Evolutionary conservation across 1,284 basidiomycete species (phyloP), one percentile per base, ranked within the genome.

Genomic region (Lentinula novae-zelandiae): DNA sequence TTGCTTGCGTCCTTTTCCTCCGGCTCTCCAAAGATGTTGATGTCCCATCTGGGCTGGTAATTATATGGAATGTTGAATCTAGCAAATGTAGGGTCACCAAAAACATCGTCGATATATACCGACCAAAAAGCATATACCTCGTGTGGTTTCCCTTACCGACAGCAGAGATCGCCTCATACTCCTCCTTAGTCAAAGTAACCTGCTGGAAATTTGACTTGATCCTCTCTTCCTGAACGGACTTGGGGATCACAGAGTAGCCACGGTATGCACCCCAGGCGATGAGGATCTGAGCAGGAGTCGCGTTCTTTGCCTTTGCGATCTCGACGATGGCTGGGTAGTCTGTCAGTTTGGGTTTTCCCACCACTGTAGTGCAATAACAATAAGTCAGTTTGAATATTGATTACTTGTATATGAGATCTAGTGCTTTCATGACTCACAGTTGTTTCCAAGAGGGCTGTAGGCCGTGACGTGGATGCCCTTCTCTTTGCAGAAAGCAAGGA

Each of bases 381-480:
- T 27, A 27, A 27, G 27, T 27, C 27, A 27, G 27, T 27, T 27
- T 27, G 27, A 27, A 27, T 27, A 27, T 4, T 27, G 27, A 27
- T 27, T 4, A 27, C 27, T 27, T 27, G 27, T 27, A 27, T 27
- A 27, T 27, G 27, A 3, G 4, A 27, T 27, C 27, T 27, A 4
- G 27, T 27, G 27, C 27, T 27, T 4, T 27, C 2, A 10, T 15
- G 34, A 71, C 78, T 69, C 71, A 85, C 85, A 69, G 72, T 88
- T 90, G 75, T 93, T 91, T 15, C 94, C 94, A 1, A 96, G 81
- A 9, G 93, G 92, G 62, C 86, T 89, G 78, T 94, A 95, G 0
- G 93, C 92, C 10, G 92, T 93, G 65, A 95, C 75, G 65, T 89
- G 82, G 68, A 96, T 95, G 65, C 81, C 81, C 71, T 93, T 85